phyloP scores from a whole-genome alignment of 306 rosid genomes.

The Vicia sativa region DNA sequence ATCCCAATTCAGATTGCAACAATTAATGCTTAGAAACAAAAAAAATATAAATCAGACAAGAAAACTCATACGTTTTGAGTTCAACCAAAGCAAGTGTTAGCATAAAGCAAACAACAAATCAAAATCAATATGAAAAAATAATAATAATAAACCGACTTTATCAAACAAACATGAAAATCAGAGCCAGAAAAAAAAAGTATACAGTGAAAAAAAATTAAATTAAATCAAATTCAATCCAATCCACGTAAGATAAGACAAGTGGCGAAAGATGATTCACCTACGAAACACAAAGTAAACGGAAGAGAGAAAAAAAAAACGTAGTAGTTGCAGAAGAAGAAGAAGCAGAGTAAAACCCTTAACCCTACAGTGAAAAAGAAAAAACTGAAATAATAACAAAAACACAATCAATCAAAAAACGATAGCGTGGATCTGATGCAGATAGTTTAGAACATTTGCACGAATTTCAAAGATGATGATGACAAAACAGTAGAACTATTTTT shows the following conservation, averaged over 20 bases:
- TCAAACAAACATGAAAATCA: constrained; percentile 3
- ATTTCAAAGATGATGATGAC: constrained; percentile 40
- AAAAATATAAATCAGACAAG: neutral
- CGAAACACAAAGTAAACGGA: neutral
- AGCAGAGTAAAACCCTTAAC: constrained; percentile 36
- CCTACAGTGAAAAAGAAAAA: constrained; percentile 15
- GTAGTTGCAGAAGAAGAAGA: neutral
- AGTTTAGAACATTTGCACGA: constrained; percentile 30
- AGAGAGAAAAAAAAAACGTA: neutral
- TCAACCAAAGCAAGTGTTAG: neutral
- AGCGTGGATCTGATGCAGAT: constrained; percentile 52
- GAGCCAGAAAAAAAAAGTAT: constrained; percentile 2
- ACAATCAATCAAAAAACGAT: constrained; percentile 28
- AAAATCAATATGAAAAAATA: neutral
- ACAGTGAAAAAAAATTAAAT: neutral
- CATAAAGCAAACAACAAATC: constrained; percentile 13
- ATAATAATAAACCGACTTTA: neutral
- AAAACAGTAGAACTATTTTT: neutral
- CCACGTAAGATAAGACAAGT: constrained; percentile 25
- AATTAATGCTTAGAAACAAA: neutral
- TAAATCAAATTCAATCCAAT: constrained; percentile 25
- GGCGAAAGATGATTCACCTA: constrained; percentile 28
- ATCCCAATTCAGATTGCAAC: constrained; percentile 5
- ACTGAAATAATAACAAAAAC: constrained; percentile 2
- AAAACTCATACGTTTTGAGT: constrained; percentile 12